Conservation (phyloP, 106 monocot species). For the Acorus gramineus region DNA sequence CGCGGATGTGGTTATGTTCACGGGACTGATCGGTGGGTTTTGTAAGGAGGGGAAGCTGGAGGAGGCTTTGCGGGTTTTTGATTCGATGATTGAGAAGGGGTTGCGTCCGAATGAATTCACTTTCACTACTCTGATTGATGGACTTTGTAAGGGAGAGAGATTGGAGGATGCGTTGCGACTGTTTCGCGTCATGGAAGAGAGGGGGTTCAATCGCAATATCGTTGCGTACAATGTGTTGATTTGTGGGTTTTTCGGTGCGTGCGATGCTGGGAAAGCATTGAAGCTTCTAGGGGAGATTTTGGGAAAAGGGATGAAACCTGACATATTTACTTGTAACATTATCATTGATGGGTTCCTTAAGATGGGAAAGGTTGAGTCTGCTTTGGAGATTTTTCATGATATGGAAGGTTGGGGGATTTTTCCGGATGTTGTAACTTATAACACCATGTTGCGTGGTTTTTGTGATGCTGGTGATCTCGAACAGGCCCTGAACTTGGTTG, state of each 20-base stretch:
- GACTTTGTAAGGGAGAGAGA: slow-evolving; percentile 26
- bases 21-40: slow-evolving; percentile 19
- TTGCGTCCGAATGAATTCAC: slow-evolving; percentile 36
- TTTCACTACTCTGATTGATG: slow-evolving; percentile 28
- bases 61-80: slow-evolving; percentile 23
- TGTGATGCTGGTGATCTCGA: slow-evolving; percentile 13
- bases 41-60: slow-evolving; percentile 29
- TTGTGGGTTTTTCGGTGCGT: slow-evolving; percentile 27
- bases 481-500: slow-evolving; percentile 8
- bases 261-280: slow-evolving; percentile 25
- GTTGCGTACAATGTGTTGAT: slow-evolving; percentile 34
- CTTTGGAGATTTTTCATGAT: slow-evolving; percentile 14
- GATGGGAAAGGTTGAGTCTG: slow-evolving; percentile 15
- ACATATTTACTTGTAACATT: slow-evolving; percentile 30
- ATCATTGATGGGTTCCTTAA: slow-evolving; percentile 38
- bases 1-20: slow-evolving; percentile 40
- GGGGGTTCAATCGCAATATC: slow-evolving; percentile 11
- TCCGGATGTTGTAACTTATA: slow-evolving; percentile 21
- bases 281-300: slow-evolving; percentile 20
- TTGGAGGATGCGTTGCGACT: slow-evolving; percentile 21
- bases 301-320: slow-evolving; percentile 17
- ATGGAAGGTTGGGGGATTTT: slow-evolving; percentile 29
- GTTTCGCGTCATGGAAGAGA: slow-evolving; percentile 26
- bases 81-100: slow-evolving; percentile 18
- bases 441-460: slow-evolving; percentile 22